Evolutionary conservation across 2,329 filamentous ascomycete species (phyloP).

Genomic region (Alternaria sp.): DNA sequence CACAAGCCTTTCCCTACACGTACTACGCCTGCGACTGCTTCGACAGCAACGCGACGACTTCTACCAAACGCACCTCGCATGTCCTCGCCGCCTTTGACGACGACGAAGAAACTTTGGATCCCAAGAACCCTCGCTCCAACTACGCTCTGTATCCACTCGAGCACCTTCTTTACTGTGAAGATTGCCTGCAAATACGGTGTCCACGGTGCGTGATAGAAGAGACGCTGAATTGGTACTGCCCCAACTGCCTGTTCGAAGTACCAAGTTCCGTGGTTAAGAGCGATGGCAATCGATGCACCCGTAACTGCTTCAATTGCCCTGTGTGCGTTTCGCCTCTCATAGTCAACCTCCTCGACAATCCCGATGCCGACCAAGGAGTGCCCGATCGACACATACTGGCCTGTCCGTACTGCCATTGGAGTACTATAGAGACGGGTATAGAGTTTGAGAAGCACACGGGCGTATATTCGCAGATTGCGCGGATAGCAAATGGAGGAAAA

Average conservation of each 20-base stretch:
- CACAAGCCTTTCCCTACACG: constrained; percentile 68
- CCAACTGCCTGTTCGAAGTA: constrained; percentile 94
- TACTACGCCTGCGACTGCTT: constrained; percentile 72
- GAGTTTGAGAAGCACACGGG: constrained; percentile 89
- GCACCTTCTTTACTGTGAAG: constrained; percentile 94
- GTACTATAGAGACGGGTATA: constrained; percentile 85
- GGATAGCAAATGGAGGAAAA: constrained; percentile 64
- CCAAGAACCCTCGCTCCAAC: constrained; percentile 81
- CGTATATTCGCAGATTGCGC: constrained; percentile 80
- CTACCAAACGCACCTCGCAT: constrained; percentile 47
- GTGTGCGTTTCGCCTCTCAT: constrained; percentile 83
- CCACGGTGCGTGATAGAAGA: constrained; percentile 92
- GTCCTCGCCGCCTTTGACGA: constrained; percentile 62
- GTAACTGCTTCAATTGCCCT: constrained; percentile 96
- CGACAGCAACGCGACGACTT: constrained; percentile 52
- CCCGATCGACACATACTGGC: constrained; percentile 76
- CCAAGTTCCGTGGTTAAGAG: constrained; percentile 90
- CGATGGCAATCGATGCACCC: constrained; percentile 92
- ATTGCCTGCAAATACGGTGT: constrained; percentile 95
- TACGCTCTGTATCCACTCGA: constrained; percentile 94
- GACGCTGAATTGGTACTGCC: constrained; percentile 94
- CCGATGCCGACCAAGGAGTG: constrained; percentile 29
- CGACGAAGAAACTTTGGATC: constrained; percentile 84
- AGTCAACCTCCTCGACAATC: constrained; percentile 73
- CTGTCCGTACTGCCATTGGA: constrained; percentile 94